Evolutionary conservation across 1,284 basidiomycete species (phyloP), one percentile per base, ranked within the genome.

Genomic region (Heliocybe sulcata): DNA sequence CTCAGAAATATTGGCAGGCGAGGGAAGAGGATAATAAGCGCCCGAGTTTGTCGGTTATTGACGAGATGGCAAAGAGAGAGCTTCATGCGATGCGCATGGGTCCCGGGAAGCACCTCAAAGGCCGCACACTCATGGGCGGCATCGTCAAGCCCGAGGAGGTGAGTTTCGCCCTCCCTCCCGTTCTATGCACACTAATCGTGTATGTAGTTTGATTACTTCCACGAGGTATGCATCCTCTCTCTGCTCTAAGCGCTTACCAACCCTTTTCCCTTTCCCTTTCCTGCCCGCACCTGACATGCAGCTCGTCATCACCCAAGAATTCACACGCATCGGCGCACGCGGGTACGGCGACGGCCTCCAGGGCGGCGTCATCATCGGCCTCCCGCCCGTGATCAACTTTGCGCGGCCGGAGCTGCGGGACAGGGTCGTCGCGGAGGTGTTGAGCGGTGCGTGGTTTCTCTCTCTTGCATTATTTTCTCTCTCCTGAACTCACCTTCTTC

Each of bases 41-140:
- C 19, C 81, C 83, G 1, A 82, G 78, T 27, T 83, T 85, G 61
- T 63, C 66, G 54, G 83, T 90, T 25, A 68, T 88, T 38, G 82
- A 87, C 59, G 80, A 82, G 63, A 87, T 90, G 85, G 80, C 82
- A 1, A 81, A 79, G 57, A 56, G 84, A 52, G 85, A 93, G 60
- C 63, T 95, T 55, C 85, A 92, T 66, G 89, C 92, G 2, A 97
- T 97, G 94, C 84, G 93, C 51, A 75, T 98, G 69, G 95, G 95
- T 10, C 87, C 87, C 19, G 87, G 87, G 22, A 85, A 85, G 63
- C 94, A 97, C 65, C 74, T 98, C 33, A 77, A 91, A 64, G 94
- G 94, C 2, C 79, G 84, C 26, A 82, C 78, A 26, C 77, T 98
- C 14, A 89, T 94, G 78, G 81, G 83, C 57, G 95, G 90, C 3